These are phyloP conservation scores for Zasmidium cellare DNA, from an alignment of 2,329 filamentous ascomycete species.

Conservation along the genomic window DNA sequence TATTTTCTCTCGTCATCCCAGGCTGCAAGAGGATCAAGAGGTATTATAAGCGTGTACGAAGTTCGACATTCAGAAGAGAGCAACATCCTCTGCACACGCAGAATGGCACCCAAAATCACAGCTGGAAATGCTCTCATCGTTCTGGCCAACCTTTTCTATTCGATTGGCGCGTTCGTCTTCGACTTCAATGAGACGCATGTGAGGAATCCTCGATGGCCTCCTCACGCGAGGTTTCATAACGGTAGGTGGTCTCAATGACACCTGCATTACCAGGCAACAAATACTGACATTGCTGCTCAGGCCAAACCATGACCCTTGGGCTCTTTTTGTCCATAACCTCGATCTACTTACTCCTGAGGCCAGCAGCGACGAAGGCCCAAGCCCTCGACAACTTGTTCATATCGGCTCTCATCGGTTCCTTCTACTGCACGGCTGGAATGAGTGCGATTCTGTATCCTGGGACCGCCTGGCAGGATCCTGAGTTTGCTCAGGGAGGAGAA, in stretches of 20 bases:
- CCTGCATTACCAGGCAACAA: not conserved
- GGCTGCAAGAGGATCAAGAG: too few relatives aligned
- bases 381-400: constrained; percentile 28
- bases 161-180: constrained; percentile 32
- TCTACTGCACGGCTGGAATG: constrained; percentile 49
- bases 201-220: constrained; percentile 50
- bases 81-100: too few relatives aligned
- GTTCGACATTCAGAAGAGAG: too few relatives aligned
- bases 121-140: constrained; percentile 33
- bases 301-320: constrained; percentile 52
- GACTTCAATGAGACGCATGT: constrained; percentile 48
- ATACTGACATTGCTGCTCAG: constrained; percentile 29
- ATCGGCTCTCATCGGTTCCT: constrained; percentile 40
- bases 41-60: too few relatives aligned
- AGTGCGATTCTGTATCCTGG: constrained; percentile 51
- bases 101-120: constrained; percentile 19
- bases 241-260: constrained; percentile 24
- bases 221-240: constrained; percentile 55
- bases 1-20: too few relatives aligned
- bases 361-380: constrained; percentile 8
- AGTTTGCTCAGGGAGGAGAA: constrained; percentile 42
- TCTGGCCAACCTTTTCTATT: constrained; percentile 34
- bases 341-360: constrained; percentile 39
- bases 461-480: constrained; percentile 38
- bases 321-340: constrained; percentile 40